Base-by-base conservation (phyloP, 1,139 yeast species). In the Candida sp. region DNA sequence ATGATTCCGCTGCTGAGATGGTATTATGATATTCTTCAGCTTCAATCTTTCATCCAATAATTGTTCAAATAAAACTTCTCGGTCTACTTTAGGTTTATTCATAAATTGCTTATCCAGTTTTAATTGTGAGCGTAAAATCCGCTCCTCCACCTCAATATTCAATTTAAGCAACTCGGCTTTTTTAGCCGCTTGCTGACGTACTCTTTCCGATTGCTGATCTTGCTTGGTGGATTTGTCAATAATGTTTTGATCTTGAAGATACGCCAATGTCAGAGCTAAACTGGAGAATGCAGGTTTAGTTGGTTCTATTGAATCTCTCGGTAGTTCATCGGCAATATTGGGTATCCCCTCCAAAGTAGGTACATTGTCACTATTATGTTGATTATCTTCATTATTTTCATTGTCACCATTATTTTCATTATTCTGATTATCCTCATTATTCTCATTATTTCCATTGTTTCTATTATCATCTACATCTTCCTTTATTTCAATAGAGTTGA, bases 241-340 rank as follows among this genome's bases (percentile, higher is more conserved):
- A 5, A 70, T 60, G n/a, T 77, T 72, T 29, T 72, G 70, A 2
- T 77, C 64, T 46, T 74, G 70, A 12, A 86, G 66, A 47, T 81
- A 75, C 41, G 68, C 68, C 42, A 87, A 67, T 0, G 90, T 77
- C 3, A 79, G 73, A 4, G 83, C 84, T 34, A 85, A 56, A 21
- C 73, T 70, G 29, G 64, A 62, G 45, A 80, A 73, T 36, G 36
- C 43, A 2, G 55, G 54, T 21, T 15, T 50, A 55, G 27, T 52
- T 43, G n/a, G 40, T 27, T 46, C 46, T 3, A 35, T 39, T n/a
- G 38, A 42, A n/a, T 6, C 5, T 12, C 3, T 22, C 6, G 32
- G 27, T 5, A n/a, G 22, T 22, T 32, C 4, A 15, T 36, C 25
- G n/a, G 19, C 34, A n/a, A 11, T 21, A 5, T 4, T 23, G 5